Percentiles rank a stretch among this genome's conserved stretches.
These are phyloP conservation scores for Ogataea chonburiensis DNA, from an alignment of 805 yeast genomes.

Conservation along the genomic window DNA sequence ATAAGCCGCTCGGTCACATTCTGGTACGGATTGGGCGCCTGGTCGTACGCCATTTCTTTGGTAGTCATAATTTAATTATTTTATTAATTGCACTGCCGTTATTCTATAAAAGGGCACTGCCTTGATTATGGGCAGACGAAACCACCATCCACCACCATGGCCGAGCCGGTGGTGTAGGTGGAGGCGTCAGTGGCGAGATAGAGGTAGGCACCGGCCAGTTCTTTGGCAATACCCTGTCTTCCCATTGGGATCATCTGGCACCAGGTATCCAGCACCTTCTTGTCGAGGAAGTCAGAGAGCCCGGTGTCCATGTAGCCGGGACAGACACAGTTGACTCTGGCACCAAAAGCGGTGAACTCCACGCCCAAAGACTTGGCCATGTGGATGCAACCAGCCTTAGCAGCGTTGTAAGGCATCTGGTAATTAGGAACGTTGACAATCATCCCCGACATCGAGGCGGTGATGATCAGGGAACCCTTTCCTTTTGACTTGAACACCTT, in stretches of 20 bases:
- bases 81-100: constrained; percentile 3
- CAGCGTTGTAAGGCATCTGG: constrained; percentile 50
- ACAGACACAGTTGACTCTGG: constrained; percentile 50
- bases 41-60: constrained; percentile 25
- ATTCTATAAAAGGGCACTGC: constrained; percentile 5
- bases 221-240: constrained; percentile 51
- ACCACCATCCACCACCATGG: constrained; percentile 54
- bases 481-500: constrained; percentile 47
- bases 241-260: constrained; percentile 43
- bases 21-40: constrained; percentile 27
- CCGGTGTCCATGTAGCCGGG: constrained; percentile 55
- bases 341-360: constrained; percentile 47
- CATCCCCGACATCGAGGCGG: constrained; percentile 57
- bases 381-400: constrained; percentile 51
- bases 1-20: constrained; percentile 27
- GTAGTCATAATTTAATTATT: constrained; percentile 14
- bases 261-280: constrained; percentile 32
- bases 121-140: constrained; percentile 29
- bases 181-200: constrained; percentile 55
- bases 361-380: constrained; percentile 47
- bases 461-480: constrained; percentile 48
- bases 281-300: constrained; percentile 34
- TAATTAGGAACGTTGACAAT: constrained; percentile 54
- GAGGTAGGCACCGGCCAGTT: constrained; percentile 51
- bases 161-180: constrained; percentile 49